These are phyloP conservation scores for Margaritispora aquatica DNA, from an alignment of 495 filamentous ascomycete genomes.

Conservation along the genomic window DNA sequence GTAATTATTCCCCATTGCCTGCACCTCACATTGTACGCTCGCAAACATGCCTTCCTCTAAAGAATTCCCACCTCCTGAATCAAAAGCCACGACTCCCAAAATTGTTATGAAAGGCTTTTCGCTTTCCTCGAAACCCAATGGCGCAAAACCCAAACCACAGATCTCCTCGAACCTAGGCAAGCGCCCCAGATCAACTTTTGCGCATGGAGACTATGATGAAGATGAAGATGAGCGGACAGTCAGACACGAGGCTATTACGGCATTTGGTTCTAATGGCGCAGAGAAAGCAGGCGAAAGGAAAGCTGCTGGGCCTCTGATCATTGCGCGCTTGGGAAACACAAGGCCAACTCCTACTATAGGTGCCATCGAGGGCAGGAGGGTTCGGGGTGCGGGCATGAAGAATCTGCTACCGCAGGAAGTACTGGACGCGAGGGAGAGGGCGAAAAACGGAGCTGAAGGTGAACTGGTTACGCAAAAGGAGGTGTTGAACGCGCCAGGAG, in stretches of 20 bases:
- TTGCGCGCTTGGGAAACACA: conserved; percentile 58
- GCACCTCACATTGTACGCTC: neutral
- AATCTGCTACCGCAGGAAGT: conserved; percentile 47
- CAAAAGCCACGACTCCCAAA: conserved; percentile 10
- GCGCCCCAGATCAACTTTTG: conserved; percentile 14
- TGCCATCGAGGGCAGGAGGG: conserved; percentile 64
- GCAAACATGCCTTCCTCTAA: conserved; percentile 17
- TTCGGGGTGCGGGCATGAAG: conserved; percentile 29
- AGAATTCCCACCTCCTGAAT: neutral
- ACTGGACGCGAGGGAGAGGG: conserved; percentile 29
- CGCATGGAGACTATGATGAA: conserved; percentile 3
- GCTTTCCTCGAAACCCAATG: neutral
- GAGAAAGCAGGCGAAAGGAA: conserved; percentile 24
- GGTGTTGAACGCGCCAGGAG: conserved; percentile 28
- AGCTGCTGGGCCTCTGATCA: conserved; percentile 50
- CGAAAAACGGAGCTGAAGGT: conserved; percentile 12
- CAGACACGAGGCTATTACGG: conserved; percentile 32
- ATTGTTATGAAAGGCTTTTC: conserved; percentile 24
- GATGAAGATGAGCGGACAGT: neutral
- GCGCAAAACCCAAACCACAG: conserved; percentile 6
- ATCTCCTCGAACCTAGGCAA: conserved; percentile 18
- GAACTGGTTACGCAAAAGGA: conserved; percentile 16
- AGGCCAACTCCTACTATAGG: too few species aligned
- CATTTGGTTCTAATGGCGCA: conserved; percentile 28
- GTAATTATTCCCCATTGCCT: neutral